Base-by-base conservation (phyloP, 1,139 yeast genomes). In the Scheffersomyces insectosa region DNA sequence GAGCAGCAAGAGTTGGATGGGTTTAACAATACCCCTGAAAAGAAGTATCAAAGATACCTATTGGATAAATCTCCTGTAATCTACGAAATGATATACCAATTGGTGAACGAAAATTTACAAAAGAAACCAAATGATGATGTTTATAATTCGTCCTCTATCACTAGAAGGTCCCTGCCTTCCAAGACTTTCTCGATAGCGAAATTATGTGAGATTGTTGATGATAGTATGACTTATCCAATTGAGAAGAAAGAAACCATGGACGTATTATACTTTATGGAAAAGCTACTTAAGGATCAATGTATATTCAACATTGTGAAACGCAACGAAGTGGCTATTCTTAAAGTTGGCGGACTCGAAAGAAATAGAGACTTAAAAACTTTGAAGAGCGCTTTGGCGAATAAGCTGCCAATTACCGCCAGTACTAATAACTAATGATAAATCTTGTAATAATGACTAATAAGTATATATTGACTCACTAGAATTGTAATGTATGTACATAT, bases 51-150 rank as follows among this genome's bases (percentile, higher is more conserved):
- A 5, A 50, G 57, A 20, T 76, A 67, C 47, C 53, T 81, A 10
- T 52, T 60, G 5, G 71, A 75, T 4, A 81, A 80, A 51, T 52
- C 73, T 36, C 64, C 60, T 2, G 68, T 62, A 10, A 51, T 73
- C 5, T 74, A 72, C 47, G 68, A 71, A 41, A 62, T 70, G 2
- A 48, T 74, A 3, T 65, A 56, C 48, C 78, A 72, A 44, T 42
- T 63, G 13, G 52, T 55, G 32, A 48, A 42, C n/a, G 46, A 43
- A n/a, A 42, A 47, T 38, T 37, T 10, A 4, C 42, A 42, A 28
- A 13, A 28, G 29, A 10, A 37, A 33, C 15, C 38, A 31, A 37
- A 39, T 36, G 8, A 20, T 6, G 25, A 20, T 20, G 25, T 6
- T 2, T 20, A 20, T 20, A 20, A 20, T 20, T 6, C 25, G 25